Base-by-base conservation (phyloP, 345 rosid species). In the Melaleuca quinquenervia region DNA sequence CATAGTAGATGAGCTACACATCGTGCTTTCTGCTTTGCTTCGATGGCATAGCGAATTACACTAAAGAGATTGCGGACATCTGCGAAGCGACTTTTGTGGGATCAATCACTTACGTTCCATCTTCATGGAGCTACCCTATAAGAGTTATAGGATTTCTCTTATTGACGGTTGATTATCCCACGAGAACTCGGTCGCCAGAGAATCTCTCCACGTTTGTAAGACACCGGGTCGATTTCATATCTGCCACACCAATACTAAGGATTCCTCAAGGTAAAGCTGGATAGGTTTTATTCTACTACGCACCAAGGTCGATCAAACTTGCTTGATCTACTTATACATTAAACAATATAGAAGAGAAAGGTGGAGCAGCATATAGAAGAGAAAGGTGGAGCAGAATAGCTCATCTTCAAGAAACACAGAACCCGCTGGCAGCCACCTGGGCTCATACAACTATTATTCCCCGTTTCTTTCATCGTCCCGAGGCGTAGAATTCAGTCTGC, bases 111-210 rank as follows among this genome's bases (percentile, higher is more conserved):
- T 22, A 54, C 9, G 22, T n/a, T 54, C 60, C 9, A 41, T 54
- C 24, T 54, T 22, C 60, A 9, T 54, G 60, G 22, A 54, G 60
- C 60, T 54, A 11, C 60, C 5, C 60, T n/a, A 54, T 54, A 54
- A 54, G 41, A 41, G 41, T 41, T 41, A 41, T 41, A 41, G 41
- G 41, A 21, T 54, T 54, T 12, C 60, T 54, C 22, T 22, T 54
- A 0, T 9, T 8, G 26, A 54, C 60, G 21, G 3, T 0, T 21
- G 60, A 0, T 54, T 3, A 22, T 54, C 8, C n/a, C 22, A 22
- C 5, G n/a, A 21, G 5, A 5, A 54, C 0, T 54, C 22, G n/a
- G 58, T 22, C 26, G n/a, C 58, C 8, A 54, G 22, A 54, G 58
- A 11, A 54, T 54, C n/a, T 54, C n/a, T 54, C 60, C 60, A 22